phyloP scores from a whole-genome alignment of 495 filamentous ascomycete species.

The Neurospora sp. region DNA sequence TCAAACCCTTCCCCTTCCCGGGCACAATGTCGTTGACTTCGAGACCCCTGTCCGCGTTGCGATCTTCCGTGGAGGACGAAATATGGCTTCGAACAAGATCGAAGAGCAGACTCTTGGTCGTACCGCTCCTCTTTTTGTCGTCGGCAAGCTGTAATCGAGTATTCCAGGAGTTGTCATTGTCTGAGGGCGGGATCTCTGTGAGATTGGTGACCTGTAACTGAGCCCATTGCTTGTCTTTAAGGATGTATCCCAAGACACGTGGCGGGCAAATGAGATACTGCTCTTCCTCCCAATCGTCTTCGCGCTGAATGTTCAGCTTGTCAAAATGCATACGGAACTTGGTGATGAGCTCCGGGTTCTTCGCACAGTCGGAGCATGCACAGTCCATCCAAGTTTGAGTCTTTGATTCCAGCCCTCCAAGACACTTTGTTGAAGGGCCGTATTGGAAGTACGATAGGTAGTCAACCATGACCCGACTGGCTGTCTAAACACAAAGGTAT shows the following conservation, averaged over 20 bases:
- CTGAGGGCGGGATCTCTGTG: neutral
- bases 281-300: neutral
- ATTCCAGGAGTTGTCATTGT: neutral
- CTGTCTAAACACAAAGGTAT: neutral
- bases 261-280: conserved; percentile 22
- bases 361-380: neutral
- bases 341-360: neutral
- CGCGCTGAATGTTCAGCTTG: neutral
- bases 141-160: neutral
- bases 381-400: neutral
- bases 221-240: conserved; percentile 19
- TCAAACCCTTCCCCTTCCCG: conserved; percentile 32
- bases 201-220: conserved; percentile 10
- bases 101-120: conserved; percentile 1
- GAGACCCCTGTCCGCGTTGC: neutral
- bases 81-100: conserved; percentile 1
- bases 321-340: neutral
- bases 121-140: neutral
- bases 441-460: neutral
- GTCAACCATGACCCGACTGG: neutral
- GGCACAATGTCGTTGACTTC: conserved; percentile 33
- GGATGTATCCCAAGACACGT: conserved; percentile 19
- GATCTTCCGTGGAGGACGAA: neutral
- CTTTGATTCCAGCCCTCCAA: neutral
- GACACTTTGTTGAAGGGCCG: neutral